Base-by-base conservation (phyloP, 495 filamentous ascomycete genomes). In the Trichoderma asperelloides region DNA sequence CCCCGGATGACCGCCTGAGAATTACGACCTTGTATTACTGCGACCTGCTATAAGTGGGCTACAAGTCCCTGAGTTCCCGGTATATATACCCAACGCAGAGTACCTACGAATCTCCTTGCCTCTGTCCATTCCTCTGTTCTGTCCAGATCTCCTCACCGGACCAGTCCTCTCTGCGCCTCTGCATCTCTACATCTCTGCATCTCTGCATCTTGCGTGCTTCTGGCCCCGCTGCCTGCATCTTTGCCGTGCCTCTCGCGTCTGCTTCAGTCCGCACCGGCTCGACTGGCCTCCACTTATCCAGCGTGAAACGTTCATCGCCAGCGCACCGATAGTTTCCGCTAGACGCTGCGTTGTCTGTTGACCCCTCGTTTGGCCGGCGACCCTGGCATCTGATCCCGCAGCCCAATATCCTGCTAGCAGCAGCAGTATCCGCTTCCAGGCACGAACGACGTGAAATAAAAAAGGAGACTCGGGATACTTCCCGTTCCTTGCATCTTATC, bases 361-460 rank as follows among this genome's bases (percentile, higher is more conserved):
- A 15, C 55, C 55, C 55, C 55, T 60, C 55, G 55, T 18, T 21
- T 3, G 27, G 9, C 55, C 28, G 27, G 55, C 55, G 55, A 30
- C 55, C 55, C 55, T 60, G 43, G 43, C 43, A 47, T 47, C 43
- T 37, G 43, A n/a, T 47, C 43, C 43, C 6, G 55, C 55, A 60
- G 55, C 55, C 55, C 55, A 60, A 60, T 60, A 7, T 60, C 8
- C 55, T 55, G 21, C 25, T 60, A 60, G 47, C 47, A 51, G 47
- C 47, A 21, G 47, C 11, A 25, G 55, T 60, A 60, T 60, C 55
- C 55, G 55, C 55, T 60, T 60, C 55, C n/a, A 60, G 55, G 55
- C 55, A 60, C 55, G 55, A 60, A 60, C 55, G 55, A 60, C 9
- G 9, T 21, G 3, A 12, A 23, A 23, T 30, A 28, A 30, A 60